Evolutionary conservation across 2,329 filamentous ascomycete genomes (phyloP), one percentile per base, ranked within the genome.

Genomic region (Ampelomyces quisqualis): DNA sequence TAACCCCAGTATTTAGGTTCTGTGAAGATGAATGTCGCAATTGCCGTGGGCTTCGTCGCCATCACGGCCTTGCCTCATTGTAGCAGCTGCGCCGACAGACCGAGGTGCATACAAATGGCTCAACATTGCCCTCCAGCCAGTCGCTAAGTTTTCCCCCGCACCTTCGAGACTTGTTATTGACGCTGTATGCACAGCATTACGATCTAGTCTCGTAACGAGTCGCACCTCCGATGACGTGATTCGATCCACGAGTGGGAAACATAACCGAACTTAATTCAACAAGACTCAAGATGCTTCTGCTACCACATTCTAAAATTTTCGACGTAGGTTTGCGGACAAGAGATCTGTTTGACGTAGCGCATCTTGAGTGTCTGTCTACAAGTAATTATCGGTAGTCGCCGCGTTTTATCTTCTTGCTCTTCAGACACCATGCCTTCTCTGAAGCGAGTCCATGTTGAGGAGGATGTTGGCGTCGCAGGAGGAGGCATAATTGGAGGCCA

Each of bases 221-320:
- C 23, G 10, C 18, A 41, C 29, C 32, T 32, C 52, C 50, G 55
- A 58, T 58, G 55, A 56, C 55, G 55, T 58, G 55, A 48, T 56
- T 32, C 17, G 30, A 22, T 17, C 9, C 9, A n/a, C 4, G 10
- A n/a, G 9, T 10, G 4, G 23, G 23, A 26, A 11, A 3, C 3
- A n/a, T n/a, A n/a, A 9, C 9, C 23, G 23, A 26, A 11, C 13
- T n/a, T 14, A 18, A 15, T 21, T 8, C 15, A 11, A 8, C 27
- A 31, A 18, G 39, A 31, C 38, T 40, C 49, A 47, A 45, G 32
- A 40, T 30, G 36, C 26, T 43, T 45, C 37, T 21, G 8, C 32
- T 33, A 38, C 27, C 27, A 17, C 6, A 17, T 4, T 9, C 13
- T n/a, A 26, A 26, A 9, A 26, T 26, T n/a, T 26, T 11, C 23